Percentiles rank a stretch among this genome's conserved stretches.
phyloP scores from a whole-genome alignment of 768 basidiomycete species.

The Naematelia aurantialba region DNA sequence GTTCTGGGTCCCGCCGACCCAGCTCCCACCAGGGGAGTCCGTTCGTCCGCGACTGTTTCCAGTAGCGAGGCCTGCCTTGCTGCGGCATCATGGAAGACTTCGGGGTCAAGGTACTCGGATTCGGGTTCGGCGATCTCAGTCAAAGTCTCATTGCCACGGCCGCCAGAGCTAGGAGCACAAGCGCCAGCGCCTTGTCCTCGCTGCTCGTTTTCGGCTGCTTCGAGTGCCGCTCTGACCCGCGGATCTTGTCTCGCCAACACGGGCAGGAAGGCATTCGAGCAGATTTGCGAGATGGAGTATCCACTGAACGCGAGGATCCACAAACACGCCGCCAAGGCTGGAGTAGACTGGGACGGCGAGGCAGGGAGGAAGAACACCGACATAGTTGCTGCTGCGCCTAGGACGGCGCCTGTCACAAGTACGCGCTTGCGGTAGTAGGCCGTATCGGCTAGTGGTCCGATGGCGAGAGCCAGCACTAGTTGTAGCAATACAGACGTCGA shows the following conservation, averaged over 20 bases:
- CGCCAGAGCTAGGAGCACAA: too few relatives aligned
- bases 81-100: too few relatives aligned
- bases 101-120: too few relatives aligned
- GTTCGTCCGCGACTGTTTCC: not conserved
- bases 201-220: slow-evolving; percentile 15
- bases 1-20: too few relatives aligned
- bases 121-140: too few relatives aligned
- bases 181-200: too few relatives aligned
- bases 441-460: slow-evolving; percentile 87
- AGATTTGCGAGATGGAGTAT: slow-evolving; percentile 81
- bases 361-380: slow-evolving; percentile 69
- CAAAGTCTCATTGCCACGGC: too few relatives aligned
- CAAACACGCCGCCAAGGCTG: slow-evolving; percentile 66
- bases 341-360: slow-evolving; percentile 52
- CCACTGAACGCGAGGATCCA: slow-evolving; percentile 75
- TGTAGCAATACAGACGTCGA: slow-evolving; percentile 84
- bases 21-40: not conserved
- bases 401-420: slow-evolving; percentile 67
- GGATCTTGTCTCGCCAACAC: slow-evolving; percentile 64
- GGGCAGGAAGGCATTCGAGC: slow-evolving; percentile 85
- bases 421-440: slow-evolving; percentile 71
- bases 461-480: slow-evolving; percentile 86
- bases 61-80: too few relatives aligned
- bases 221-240: slow-evolving; percentile 5
- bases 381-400: slow-evolving; percentile 67